Base-by-base conservation (phyloP, 495 filamentous ascomycete genomes). In the Thermochaetoides thermophila region DNA sequence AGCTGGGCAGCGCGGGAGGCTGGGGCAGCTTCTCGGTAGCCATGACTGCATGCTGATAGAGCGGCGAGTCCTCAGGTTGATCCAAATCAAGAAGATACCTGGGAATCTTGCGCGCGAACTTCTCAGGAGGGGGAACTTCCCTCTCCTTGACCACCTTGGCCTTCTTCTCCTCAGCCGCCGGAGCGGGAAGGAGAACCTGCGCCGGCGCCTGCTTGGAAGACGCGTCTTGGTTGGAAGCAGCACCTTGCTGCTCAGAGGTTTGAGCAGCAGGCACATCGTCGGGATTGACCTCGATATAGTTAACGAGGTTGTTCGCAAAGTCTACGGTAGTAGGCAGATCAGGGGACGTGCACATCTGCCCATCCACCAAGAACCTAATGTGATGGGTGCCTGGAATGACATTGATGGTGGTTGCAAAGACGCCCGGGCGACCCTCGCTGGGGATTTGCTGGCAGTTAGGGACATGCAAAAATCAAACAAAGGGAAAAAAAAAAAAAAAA, bases 341-440 rank as follows among this genome's bases (percentile, higher is more conserved):
- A 27, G 81, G 74, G 4, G 86, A 85, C 12, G 81, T 81, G 38
- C 74, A 68, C 85, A 96, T 94, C 39, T 84, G 76, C 22, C 79
- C 81, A 55, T 95, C 85, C 17, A 96, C 83, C 44, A 97, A 72
- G 61, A 96, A 97, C 46, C 89, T 84, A 43, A 97, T 64, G 57
- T 97, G 89, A 57, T 97, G 89, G 1, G 89, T 96, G 24, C 89
- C 89, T 1, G 89, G 84, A 10, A 77, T 76, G 34, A 97, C 73
- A 44, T 76, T 76, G 40, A 95, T 66, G 9, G 73, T 75, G 14
- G 82, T 74, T 17, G 76, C 76, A 55, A 81, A 76, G 19, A 74
- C 61, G 32, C 70, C 67, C 3, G 64, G 63, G n/a, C 52, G 53
- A 17, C 60, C 63, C 48, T 68, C 61, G 38, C 68, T 65, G 43